These are phyloP conservation scores for Globisporangium barbulae DNA, from an alignment of 352 stramenopile genomes.

Conservation along the genomic window DNA sequence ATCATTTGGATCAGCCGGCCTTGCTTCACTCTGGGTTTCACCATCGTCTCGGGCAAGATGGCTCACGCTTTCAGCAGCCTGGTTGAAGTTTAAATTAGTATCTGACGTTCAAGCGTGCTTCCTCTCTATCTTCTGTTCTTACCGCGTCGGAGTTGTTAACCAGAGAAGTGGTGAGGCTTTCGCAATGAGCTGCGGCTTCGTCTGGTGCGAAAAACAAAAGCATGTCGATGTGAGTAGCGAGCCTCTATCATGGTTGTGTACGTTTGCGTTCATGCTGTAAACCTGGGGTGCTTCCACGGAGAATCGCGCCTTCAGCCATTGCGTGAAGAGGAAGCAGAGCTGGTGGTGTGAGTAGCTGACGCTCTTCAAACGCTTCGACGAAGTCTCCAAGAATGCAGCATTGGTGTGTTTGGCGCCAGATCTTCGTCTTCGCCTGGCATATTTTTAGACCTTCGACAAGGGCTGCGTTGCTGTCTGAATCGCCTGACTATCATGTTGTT, in stretches of 20 bases:
- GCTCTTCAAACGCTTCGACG: background rate
- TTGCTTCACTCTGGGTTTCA: background rate
- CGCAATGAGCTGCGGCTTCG: background rate
- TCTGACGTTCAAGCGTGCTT: background rate
- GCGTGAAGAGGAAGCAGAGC: background rate
- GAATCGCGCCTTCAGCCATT: background rate
- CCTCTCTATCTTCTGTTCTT: background rate
- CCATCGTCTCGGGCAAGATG: background rate
- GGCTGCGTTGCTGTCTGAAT: background rate
- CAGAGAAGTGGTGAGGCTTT: background rate
- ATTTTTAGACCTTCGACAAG: constrained; percentile 1
- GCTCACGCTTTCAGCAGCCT: background rate
- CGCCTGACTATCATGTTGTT: background rate
- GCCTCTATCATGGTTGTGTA: no score
- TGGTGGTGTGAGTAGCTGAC: background rate
- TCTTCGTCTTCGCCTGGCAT: background rate
- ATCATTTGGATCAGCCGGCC: background rate
- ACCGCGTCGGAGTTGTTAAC: background rate
- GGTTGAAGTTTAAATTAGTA: background rate
- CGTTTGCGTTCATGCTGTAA: background rate
- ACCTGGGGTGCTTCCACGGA: background rate
- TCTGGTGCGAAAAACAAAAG: background rate
- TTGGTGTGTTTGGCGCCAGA: background rate
- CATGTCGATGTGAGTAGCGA: no score
- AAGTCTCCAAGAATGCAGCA: background rate